These are phyloP conservation scores for Passiflora organensis DNA, from an alignment of 345 rosid species.

Conservation along the genomic window DNA sequence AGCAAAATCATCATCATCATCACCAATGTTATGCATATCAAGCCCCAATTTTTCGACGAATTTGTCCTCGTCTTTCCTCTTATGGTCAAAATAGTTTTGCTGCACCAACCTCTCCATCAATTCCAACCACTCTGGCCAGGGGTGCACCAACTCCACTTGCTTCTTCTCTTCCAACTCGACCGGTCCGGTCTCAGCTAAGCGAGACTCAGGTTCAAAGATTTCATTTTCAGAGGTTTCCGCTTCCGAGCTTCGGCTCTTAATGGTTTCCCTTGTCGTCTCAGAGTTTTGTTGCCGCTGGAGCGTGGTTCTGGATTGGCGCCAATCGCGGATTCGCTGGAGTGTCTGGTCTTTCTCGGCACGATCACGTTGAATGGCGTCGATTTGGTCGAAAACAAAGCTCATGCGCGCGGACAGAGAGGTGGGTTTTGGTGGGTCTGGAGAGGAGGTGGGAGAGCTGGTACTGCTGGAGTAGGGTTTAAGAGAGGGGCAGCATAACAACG, in stretches of 20 bases:
- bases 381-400: conserved; percentile 90
- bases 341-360: conserved; percentile 57
- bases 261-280: neutral
- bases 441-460: neutral
- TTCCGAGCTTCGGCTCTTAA: conserved; percentile 5
- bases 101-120: conserved; percentile 77
- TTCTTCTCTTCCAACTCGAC: conserved; percentile 23
- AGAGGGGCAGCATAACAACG: conserved; percentile 17
- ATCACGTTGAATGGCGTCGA: conserved; percentile 76
- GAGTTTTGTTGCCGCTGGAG: conserved; percentile 16
- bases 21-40: conserved; percentile 22
- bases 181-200: conserved; percentile 1
- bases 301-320: conserved; percentile 71
- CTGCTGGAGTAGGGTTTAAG: conserved; percentile 27
- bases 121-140: conserved; percentile 99
- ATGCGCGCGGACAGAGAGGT: conserved; percentile 79
- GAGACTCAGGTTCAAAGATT: neutral
- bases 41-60: conserved; percentile 56
- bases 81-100: conserved; percentile 89
- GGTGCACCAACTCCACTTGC: conserved; percentile 70
- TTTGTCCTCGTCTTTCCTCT: conserved; percentile 62
- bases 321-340: conserved; percentile 78
- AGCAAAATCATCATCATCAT: conserved; percentile 18
- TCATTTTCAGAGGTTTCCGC: neutral
- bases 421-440: conserved; percentile 41